Evolutionary conservation across 202 grass and related monocot species (phyloP).

Genomic region (Panicum hallii): DNA sequence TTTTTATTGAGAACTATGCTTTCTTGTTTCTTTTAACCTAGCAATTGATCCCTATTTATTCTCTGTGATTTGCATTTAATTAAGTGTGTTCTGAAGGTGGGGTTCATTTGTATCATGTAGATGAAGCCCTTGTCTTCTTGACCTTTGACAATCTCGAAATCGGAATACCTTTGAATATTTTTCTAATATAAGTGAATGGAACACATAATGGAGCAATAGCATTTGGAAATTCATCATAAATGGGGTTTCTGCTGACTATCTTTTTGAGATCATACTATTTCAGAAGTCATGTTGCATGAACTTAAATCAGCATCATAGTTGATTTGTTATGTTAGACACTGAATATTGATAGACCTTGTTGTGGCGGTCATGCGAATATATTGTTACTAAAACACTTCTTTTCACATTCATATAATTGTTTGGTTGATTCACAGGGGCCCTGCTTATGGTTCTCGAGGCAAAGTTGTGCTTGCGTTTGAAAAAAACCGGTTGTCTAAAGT

Average conservation of each 20-base stretch:
- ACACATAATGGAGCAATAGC: background rate
- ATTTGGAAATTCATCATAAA: conserved; percentile 19
- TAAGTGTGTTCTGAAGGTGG: background rate
- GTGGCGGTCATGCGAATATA: background rate
- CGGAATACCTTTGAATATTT: background rate
- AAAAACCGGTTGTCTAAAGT: conserved; percentile 68
- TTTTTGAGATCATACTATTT: background rate
- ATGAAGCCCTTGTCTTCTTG: conserved; percentile 11
- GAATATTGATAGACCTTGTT: background rate
- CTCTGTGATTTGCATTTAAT: background rate
- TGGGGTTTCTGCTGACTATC: conserved; percentile 14
- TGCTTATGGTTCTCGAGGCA: conserved; percentile 68
- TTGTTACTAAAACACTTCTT: background rate
- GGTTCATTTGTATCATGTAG: conserved; percentile 12
- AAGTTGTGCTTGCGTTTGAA: conserved; percentile 71
- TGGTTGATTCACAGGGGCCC: conserved; percentile 59
- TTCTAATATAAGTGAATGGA: background rate
- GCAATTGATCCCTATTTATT: background rate
- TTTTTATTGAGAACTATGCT: conserved; percentile 16
- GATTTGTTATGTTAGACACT: background rate
- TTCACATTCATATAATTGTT: conserved; percentile 9
- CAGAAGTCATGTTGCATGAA: background rate
- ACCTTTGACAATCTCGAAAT: conserved; percentile 7
- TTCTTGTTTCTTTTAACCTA: conserved; percentile 16
- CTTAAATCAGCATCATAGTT: conserved; percentile 4